Percentiles rank a stretch among this genome's conserved stretches.
phyloP scores from a whole-genome alignment of 1,284 basidiomycete genomes.

The Boletus semigastroideus region DNA sequence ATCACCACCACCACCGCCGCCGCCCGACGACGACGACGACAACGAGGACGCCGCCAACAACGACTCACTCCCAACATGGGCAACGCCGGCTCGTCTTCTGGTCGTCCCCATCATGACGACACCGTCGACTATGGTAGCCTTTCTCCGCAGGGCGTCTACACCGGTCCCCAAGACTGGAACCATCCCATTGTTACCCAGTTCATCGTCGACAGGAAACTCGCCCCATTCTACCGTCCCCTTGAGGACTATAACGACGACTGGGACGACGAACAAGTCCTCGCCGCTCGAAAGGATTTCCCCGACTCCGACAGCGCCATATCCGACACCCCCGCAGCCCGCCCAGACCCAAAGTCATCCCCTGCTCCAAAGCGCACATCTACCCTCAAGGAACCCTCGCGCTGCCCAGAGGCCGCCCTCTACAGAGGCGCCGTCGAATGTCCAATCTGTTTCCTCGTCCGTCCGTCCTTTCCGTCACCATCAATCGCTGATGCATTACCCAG shows the following conservation, averaged over 20 bases:
- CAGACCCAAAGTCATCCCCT: conserved; percentile 47
- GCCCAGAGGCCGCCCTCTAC: conserved; percentile 78
- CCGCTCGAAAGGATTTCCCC: conserved; percentile 65
- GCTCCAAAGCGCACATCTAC: conserved; percentile 37
- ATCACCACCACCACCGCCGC: not conserved
- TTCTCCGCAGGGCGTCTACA: conserved; percentile 88
- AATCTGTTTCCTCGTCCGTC: conserved; percentile 96
- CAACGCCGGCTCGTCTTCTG: conserved; percentile 72
- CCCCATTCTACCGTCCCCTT: conserved; percentile 94
- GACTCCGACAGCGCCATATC: conserved; percentile 43
- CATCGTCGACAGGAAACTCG: conserved; percentile 85
- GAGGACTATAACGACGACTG: conserved; percentile 90
- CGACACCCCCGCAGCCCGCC: conserved; percentile 34
- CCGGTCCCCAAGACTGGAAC: conserved; percentile 87
- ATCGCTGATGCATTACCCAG: conserved; percentile 42
- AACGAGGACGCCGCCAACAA: conserved; percentile 3
- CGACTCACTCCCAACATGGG: conserved; percentile 51
- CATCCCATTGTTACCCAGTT: conserved; percentile 83
- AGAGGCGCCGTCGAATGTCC: conserved; percentile 92
- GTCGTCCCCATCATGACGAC: conserved; percentile 70
- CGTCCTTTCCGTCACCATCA: conserved; percentile 8
- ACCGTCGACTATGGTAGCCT: conserved; percentile 82
- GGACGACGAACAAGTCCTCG: conserved; percentile 81
- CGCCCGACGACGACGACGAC: not conserved
- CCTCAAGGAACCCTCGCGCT: conserved; percentile 55